Conservation (phyloP, 345 rosid species). For the Cardiospermum halicacabum region DNA sequence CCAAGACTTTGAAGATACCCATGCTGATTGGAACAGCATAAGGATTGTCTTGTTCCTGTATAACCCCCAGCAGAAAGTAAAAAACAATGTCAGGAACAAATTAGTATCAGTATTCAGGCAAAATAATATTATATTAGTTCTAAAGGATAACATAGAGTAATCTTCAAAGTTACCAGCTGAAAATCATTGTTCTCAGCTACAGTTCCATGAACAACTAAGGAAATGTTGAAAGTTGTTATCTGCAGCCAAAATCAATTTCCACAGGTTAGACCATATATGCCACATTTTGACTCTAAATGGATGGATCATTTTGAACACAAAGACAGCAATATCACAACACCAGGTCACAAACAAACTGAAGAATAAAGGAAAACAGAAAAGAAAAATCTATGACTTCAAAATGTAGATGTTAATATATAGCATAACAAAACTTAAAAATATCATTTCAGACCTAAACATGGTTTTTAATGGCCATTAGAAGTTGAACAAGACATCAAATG, state of each 20-base stretch:
- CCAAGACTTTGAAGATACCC: conserved; percentile 63
- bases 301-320: neutral
- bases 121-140: neutral
- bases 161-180: conserved; percentile 33
- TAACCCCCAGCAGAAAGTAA: neutral
- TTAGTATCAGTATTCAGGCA: neutral
- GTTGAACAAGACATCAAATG: neutral
- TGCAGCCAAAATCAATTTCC: conserved; percentile 30
- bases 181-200: conserved; percentile 54
- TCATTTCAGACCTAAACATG: neutral
- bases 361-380: neutral
- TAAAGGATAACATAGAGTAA: neutral
- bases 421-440: neutral
- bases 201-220: conserved; percentile 67
- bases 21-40: conserved; percentile 60
- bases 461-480: neutral
- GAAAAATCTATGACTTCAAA: neutral
- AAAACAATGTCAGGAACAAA: neutral
- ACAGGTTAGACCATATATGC: neutral
- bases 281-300: neutral
- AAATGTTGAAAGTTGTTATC: conserved; percentile 66
- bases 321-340: neutral
- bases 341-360: neutral
- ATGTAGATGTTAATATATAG: neutral
- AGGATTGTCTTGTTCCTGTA: conserved; percentile 57